Base-by-base conservation (phyloP, 148 eudicot species). In the Arbutus unedo region DNA sequence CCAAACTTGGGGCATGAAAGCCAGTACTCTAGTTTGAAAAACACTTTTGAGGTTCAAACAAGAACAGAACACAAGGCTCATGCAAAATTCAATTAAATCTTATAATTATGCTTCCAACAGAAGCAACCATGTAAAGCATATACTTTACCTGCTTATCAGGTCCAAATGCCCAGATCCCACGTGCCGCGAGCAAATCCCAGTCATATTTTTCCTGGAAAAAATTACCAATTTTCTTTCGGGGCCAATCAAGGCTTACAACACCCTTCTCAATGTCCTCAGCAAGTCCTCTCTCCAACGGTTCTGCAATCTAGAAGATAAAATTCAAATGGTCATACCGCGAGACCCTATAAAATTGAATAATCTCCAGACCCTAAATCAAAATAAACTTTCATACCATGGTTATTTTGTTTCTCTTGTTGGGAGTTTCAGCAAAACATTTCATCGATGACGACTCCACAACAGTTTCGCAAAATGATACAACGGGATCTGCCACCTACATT, bases 131-230 rank as follows among this genome's bases (percentile, higher is more conserved):
- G 5, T 4, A 14, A 43, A 54, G 62, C 74, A 86, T 80, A 76
- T 21, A 78, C 25, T 43, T 73, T 18, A 96, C 99, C 98, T 97
- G 99, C 82, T 94, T 97, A 84, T 94, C 97, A 48, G 99, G 99
- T 80, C 99, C 99, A 94, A 97, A 97, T 67, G 99, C 99, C 99
- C 99, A 97, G 77, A 97, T 92, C 25, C 98, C 94, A 76, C 99
- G 90, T 23, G 99, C 99, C 83, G 99, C 99, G 77, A 97, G 91
- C 86, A 97, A 84, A 91, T 97, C 99, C 99, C 99, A 97, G 84
- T 97, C 99, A 89, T 97, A 97, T 75, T 91, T 97, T 8, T 94
- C 84, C 82, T 96, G 95, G 82, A 97, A 97, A 73, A 97, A 97
- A 60, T 94, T 96, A 75, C 98, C 97, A 11, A 97, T 84, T 85